Percentiles rank a stretch among this genome's conserved stretches.
These are phyloP conservation scores for Euphorbia pulcherrima DNA, from an alignment of 345 rosid species.

Conservation along the genomic window DNA sequence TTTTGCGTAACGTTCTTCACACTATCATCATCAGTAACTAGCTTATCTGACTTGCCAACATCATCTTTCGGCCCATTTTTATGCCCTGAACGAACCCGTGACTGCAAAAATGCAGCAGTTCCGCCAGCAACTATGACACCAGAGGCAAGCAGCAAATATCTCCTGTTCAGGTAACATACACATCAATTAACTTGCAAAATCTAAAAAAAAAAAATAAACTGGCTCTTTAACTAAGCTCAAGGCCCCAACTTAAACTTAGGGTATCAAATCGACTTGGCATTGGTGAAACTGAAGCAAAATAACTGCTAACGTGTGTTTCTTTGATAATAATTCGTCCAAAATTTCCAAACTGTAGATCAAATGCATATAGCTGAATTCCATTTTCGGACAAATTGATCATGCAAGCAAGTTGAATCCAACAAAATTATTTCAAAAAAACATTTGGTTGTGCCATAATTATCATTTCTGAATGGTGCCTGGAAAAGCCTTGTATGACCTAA, in stretches of 20 bases:
- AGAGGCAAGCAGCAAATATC: conserved; percentile 66
- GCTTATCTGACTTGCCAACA: conserved; percentile 34
- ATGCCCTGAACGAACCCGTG: conserved; percentile 37
- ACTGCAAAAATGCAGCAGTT: conserved; percentile 65
- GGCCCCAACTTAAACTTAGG: neutral
- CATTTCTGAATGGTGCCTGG: neutral
- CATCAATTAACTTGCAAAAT: neutral
- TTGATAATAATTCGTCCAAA: neutral
- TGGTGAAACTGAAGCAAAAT: neutral
- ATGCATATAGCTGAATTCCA: neutral
- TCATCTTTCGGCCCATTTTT: conserved; percentile 48
- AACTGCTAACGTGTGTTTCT: neutral
- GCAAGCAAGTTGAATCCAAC: neutral
- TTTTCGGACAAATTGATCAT: neutral
- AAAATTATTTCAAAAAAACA: no score
- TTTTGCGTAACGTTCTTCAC: conserved; percentile 39
- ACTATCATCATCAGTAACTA: conserved; percentile 27
- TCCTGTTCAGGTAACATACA: conserved; percentile 42
- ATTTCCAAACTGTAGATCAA: neutral
- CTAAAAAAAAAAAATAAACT: neutral
- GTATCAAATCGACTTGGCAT: neutral
- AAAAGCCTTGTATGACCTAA: neutral
- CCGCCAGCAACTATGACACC: conserved; percentile 86
- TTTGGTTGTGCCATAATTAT: neutral
- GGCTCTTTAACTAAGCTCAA: neutral